These are phyloP conservation scores for Eucalyptus regnans DNA, from an alignment of 345 rosid species.

Conservation along the genomic window DNA sequence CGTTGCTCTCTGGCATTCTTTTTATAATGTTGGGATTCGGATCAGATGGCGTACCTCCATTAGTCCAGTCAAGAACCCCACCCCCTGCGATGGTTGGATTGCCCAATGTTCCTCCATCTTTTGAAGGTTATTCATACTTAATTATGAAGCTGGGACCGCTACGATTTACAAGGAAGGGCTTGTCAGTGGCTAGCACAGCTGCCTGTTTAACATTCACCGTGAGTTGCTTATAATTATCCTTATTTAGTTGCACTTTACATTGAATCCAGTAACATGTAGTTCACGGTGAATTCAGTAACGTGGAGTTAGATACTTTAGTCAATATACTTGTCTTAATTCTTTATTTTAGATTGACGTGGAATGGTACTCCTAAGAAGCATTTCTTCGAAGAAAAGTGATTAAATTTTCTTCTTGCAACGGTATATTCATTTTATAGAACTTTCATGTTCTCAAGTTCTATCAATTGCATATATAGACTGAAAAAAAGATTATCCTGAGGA, in stretches of 20 bases:
- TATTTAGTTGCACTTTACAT: neutral
- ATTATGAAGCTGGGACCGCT: slow-evolving; percentile 78
- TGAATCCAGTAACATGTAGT: neutral
- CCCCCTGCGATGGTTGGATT: slow-evolving; percentile 52
- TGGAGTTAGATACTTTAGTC: neutral
- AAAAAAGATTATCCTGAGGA: neutral
- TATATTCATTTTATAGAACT: neutral
- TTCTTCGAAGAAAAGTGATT: neutral
- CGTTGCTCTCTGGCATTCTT: slow-evolving; percentile 72
- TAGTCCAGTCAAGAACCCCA: slow-evolving; percentile 81
- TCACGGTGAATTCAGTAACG: neutral
- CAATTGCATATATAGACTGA: neutral
- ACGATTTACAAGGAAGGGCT: slow-evolving; percentile 82
- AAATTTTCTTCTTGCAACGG: neutral
- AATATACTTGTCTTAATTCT: neutral
- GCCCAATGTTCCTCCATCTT: slow-evolving; percentile 63
- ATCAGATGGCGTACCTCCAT: slow-evolving; percentile 71
- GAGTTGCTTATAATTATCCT: slow-evolving; percentile 12
- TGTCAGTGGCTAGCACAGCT: slow-evolving; percentile 93
- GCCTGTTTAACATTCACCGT: slow-evolving; percentile 87
- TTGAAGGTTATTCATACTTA: slow-evolving; percentile 68
- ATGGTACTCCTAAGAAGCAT: neutral
- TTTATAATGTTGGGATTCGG: slow-evolving; percentile 82
- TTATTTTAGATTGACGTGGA: neutral
- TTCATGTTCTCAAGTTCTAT: neutral